Evolutionary conservation across 495 filamentous ascomycete species (phyloP).

Genomic region (Aspergillus leporis): DNA sequence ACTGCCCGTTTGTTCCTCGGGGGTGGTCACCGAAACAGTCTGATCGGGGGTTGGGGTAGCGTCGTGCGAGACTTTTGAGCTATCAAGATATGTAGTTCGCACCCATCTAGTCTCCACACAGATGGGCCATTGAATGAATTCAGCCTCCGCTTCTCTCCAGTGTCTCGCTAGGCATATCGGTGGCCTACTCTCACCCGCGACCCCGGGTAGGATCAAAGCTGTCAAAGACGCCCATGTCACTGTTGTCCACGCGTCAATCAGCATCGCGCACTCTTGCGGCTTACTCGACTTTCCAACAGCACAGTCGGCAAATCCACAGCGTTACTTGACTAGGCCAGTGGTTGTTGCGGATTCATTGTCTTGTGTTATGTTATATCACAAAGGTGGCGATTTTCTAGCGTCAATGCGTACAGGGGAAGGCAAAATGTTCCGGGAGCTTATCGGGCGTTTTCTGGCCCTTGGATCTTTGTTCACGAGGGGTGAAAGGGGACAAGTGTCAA

Average conservation of each 20-base stretch:
- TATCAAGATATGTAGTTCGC: constrained; percentile 1
- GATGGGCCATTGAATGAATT: constrained; percentile 21
- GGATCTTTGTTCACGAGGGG: too few relatives aligned
- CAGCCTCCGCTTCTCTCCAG: constrained; percentile 20
- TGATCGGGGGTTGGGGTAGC: constrained; percentile 4
- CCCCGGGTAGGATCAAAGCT: constrained; percentile 13
- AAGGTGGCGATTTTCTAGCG: not conserved
- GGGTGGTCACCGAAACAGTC: constrained; percentile 6
- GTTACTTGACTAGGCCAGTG: constrained; percentile 1
- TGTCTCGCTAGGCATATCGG: constrained; percentile 14
- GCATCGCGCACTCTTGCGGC: constrained; percentile 3
- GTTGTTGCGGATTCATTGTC: constrained; percentile 3
- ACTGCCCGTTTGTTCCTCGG: constrained; percentile 10
- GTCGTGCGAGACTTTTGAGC: not conserved
- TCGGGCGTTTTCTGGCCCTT: not conserved
- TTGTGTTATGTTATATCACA: not conserved
- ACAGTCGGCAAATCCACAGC: not conserved
- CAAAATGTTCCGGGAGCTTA: not conserved
- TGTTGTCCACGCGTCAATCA: constrained; percentile 15
- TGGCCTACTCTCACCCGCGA: constrained; percentile 11
- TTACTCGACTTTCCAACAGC: not conserved
- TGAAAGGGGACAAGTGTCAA: not conserved
- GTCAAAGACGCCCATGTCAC: constrained; percentile 15
- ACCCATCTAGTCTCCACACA: constrained; percentile 26
- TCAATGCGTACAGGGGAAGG: not conserved